Conservation (phyloP, 2,329 filamentous ascomycete genomes). For the Ciborinia camelliae region DNA sequence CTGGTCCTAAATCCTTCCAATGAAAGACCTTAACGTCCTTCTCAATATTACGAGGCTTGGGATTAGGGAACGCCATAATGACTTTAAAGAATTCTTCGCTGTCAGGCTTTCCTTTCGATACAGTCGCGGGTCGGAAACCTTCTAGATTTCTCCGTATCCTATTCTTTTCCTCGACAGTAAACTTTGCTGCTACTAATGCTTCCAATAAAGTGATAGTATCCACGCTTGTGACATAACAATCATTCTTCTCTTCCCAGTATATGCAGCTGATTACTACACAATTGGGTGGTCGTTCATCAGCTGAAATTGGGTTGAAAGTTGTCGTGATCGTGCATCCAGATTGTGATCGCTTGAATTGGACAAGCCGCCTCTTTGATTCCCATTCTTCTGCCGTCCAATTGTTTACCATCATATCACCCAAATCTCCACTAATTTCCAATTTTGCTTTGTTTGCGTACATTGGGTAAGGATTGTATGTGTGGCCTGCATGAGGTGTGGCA, state of each 20-base stretch:
- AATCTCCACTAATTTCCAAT: slow-evolving; percentile 79
- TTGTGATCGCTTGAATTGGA: slow-evolving; percentile 83
- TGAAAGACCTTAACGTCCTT: slow-evolving; percentile 99
- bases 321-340: slow-evolving; percentile 76
- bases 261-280: slow-evolving; percentile 97
- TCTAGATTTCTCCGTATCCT: slow-evolving; percentile 93
- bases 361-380: slow-evolving; percentile 74
- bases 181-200: slow-evolving; percentile 78
- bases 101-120: slow-evolving; percentile 87
- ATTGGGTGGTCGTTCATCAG: slow-evolving; percentile 74
- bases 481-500: slow-evolving; percentile 44
- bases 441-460: slow-evolving; percentile 80
- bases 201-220: slow-evolving; percentile 96
- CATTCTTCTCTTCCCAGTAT: slow-evolving; percentile 86
- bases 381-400: slow-evolving; percentile 82
- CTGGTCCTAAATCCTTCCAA: slow-evolving; percentile 84
- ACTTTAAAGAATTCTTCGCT: slow-evolving; percentile 98
- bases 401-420: slow-evolving; percentile 72
- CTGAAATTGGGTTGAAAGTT: slow-evolving; percentile 73
- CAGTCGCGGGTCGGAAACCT: slow-evolving; percentile 86
- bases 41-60: slow-evolving; percentile 96
- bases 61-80: slow-evolving; percentile 95
- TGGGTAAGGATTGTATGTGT: slow-evolving; percentile 48
- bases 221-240: slow-evolving; percentile 93
- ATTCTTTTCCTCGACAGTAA: slow-evolving; percentile 98